Conservation (phyloP, 768 basidiomycete genomes). For the Phylloporus sp. region DNA sequence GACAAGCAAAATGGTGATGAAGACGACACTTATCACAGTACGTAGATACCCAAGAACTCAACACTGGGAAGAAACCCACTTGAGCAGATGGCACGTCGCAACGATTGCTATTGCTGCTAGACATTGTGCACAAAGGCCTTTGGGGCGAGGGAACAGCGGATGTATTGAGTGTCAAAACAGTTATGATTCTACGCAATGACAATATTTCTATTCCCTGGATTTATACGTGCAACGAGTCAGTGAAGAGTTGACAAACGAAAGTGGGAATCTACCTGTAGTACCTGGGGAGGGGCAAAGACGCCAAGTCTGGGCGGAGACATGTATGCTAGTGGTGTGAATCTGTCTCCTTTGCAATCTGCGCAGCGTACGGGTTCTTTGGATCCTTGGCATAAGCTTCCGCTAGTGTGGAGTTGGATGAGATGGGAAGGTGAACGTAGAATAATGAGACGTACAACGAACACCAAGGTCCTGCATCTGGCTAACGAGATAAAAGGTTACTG, state of each 20-base stretch:
- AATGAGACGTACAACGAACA: conserved; percentile 59
- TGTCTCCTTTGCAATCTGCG: conserved; percentile 63
- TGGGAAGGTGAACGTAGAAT: neutral
- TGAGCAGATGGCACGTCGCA: neutral
- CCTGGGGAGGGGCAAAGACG: neutral
- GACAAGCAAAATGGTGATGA: neutral
- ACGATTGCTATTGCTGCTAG: neutral
- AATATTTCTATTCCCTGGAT: conserved; percentile 11
- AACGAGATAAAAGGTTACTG: conserved; percentile 64
- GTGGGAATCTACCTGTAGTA: conserved; percentile 3
- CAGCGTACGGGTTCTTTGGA: conserved; percentile 79
- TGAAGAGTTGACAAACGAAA: neutral
- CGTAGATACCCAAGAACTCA: neutral
- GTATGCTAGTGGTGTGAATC: conserved; percentile 40
- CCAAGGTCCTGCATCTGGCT: conserved; percentile 62
- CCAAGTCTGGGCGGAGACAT: neutral
- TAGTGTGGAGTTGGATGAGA: conserved; percentile 24
- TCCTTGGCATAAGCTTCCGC: conserved; percentile 70
- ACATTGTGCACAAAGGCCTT: neutral
- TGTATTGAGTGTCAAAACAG: conserved; percentile 6
- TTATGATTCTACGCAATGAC: conserved; percentile 16
- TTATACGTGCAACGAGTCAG: neutral
- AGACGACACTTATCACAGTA: neutral
- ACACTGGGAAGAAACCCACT: neutral
- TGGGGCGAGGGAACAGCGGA: neutral